Evolutionary conservation across 208 protist species (phyloP), one percentile per base, ranked within the genome.

Genomic region (Herpetomonas samuelpessoai): DNA sequence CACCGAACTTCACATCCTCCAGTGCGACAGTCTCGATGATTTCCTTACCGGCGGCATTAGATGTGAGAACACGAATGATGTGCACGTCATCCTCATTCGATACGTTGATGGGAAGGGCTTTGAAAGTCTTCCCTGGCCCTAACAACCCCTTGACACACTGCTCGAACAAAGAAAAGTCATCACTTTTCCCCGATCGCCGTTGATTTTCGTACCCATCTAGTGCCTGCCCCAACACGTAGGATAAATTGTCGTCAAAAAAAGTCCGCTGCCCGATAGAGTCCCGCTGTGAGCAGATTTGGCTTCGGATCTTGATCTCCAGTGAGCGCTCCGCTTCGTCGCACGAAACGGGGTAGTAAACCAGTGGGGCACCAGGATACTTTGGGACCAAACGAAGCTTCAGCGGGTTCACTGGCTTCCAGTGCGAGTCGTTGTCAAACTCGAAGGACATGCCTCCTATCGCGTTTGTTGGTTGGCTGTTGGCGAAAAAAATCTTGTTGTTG

Each of bases 381-480:
- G 83, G 83, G 3, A 97, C 75, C 55, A 96, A 79, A 12, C 84
- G 77, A 28, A 97, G 66, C 57, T 97, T 97, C 58, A 96, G 53
- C 21, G 87, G 80, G 38, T 92, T 96, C 30, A 97, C 70, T 31
- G 79, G 77, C 57, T 94, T 96, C 91, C 93, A 97, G n/a, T 80
- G 48, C 57, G 85, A 73, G 44, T 96, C 89, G 62, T 97, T 95
- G 50, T 91, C 83, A 38, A 92, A 63, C 53, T 96, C 91, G 66
- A 96, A 96, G 2, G 78, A 83, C 21, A 51, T 65, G n/a, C 71
- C 68, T 25, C 56, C 48, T 19, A 92, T 62, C 52, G 35, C 60
- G 56, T 81, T 88, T 19, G 78, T 81, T 16, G 63, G 62, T 55
- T 96, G 90, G 62, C 80, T 77, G 58, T 96, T 97, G n/a, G 90